Conservation (phyloP, 768 basidiomycete species). For the Boletus rubroflammeus region DNA sequence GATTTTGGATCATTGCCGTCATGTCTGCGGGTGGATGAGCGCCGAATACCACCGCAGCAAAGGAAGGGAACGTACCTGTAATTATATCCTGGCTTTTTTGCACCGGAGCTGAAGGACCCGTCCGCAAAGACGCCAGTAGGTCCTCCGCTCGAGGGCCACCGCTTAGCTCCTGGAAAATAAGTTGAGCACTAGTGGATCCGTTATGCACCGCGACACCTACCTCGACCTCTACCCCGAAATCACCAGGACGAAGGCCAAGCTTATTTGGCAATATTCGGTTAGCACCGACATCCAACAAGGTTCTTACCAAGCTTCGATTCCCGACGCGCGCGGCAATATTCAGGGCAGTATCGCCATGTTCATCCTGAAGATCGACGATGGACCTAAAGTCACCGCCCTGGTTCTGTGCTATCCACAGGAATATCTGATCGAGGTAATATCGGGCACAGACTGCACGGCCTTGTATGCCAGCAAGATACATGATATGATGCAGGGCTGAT, state of each 20-base stretch:
- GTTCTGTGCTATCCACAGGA: constrained; percentile 79
- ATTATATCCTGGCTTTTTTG: constrained; percentile 90
- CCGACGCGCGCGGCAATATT: constrained; percentile 95
- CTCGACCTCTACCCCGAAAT: constrained; percentile 93
- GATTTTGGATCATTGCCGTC: constrained; percentile 75
- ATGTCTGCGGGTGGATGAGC: constrained; percentile 55
- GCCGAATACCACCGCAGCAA: neutral
- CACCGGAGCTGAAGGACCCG: constrained; percentile 71
- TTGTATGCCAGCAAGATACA: constrained; percentile 86
- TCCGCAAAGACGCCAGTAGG: constrained; percentile 67
- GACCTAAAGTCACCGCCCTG: constrained; percentile 74
- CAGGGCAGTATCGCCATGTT: constrained; percentile 92
- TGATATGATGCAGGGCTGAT: constrained; percentile 88
- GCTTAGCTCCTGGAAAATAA: constrained; percentile 54
- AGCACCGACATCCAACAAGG: constrained; percentile 88
- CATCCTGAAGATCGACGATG: constrained; percentile 87
- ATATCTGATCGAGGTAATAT: constrained; percentile 88
- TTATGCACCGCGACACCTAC: constrained; percentile 40
- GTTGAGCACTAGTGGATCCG: neutral
- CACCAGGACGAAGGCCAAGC: constrained; percentile 86
- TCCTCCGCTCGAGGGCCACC: constrained; percentile 75
- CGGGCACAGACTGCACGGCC: constrained; percentile 80
- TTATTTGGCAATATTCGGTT: constrained; percentile 89
- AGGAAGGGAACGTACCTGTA: constrained; percentile 44
- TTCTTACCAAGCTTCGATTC: constrained; percentile 80